phyloP scores from a whole-genome alignment of 306 rosid genomes.

The Castanea crenata region DNA sequence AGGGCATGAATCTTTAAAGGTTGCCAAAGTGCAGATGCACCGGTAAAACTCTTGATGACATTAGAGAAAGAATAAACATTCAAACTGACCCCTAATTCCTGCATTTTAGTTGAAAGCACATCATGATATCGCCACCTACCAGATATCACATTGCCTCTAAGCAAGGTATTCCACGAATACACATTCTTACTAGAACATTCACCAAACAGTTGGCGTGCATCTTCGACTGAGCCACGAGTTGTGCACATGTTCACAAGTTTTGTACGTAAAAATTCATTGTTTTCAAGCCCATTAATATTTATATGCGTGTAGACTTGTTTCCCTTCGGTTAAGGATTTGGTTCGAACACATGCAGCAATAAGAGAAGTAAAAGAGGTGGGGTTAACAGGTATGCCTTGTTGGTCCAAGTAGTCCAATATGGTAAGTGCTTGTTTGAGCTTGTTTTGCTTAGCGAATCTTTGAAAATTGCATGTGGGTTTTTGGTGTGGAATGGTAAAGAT shows the following conservation, averaged over 20 bases:
- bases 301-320: constrained; percentile 48
- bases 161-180: constrained; percentile 72
- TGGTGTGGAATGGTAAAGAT: constrained; percentile 67
- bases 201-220: constrained; percentile 51
- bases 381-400: constrained; percentile 60
- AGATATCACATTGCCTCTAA: constrained; percentile 59
- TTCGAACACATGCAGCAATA: constrained; percentile 56
- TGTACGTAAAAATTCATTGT: constrained; percentile 44
- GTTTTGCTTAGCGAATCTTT: constrained; percentile 45
- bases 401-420: constrained; percentile 67
- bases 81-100: constrained; percentile 60
- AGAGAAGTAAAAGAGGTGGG: constrained; percentile 64
- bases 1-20: constrained; percentile 67
- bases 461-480: constrained; percentile 62
- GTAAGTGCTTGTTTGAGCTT: constrained; percentile 53
- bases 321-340: constrained; percentile 39
- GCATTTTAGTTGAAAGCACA: constrained; percentile 45
- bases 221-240: constrained; percentile 52
- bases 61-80: constrained; percentile 73
- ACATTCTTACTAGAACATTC: constrained; percentile 45
- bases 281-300: constrained; percentile 56
- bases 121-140: constrained; percentile 48
- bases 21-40: constrained; percentile 60
- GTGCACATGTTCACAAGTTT: constrained; percentile 56
- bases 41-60: constrained; percentile 72